Base-by-base conservation (phyloP, 164 flowering plant species). In the Pachysandra terminalis region DNA sequence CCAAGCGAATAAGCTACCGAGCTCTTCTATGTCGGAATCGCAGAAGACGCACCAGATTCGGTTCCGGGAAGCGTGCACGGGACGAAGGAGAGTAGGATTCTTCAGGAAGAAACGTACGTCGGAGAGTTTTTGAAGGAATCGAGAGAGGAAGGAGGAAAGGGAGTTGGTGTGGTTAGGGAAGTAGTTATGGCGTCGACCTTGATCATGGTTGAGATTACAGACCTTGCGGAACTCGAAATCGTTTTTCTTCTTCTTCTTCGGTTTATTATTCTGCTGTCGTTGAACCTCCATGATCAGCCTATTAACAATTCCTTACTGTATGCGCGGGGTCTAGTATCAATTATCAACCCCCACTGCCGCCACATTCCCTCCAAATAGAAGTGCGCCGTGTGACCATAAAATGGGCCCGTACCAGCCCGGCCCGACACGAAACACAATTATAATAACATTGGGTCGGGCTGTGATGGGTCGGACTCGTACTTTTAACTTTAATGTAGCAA, bases 41-140 rank as follows among this genome's bases (percentile, higher is more conserved):
- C 98, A 93, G 77, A 91, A 90, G 71, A 88, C 81, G 70, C 98
- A 91, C 98, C 98, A 94, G 53, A 91, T 21, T n/a, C 88, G 86
- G 48, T 80, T 84, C 10, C 68, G 79, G 25, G 81, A 70, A 64
- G 87, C 83, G 73, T 75, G 84, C 17, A 85, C 86, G 7, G 83
- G 80, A 25, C 76, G 84, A 56, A 86, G 81, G 35, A 61, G 57
- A 67, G 59, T 73, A 67, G 98, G 96, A 82, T 84, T 82, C 63
- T 75, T 83, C 68, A 90, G 81, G 76, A 86, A 89, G 80, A 81
- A 87, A 0, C 77, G 84, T 28, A 88, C 68, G 56, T 87, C 90
- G 67, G 84, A 77, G 25, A 91, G 76, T 68, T 94, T 91, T 67
- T 72, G 23, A 5, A 68, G 78, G 81, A 90, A 90, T 12, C 85